Conservation (phyloP, 495 filamentous ascomycete genomes). For the Aspergillus biplanus region DNA sequence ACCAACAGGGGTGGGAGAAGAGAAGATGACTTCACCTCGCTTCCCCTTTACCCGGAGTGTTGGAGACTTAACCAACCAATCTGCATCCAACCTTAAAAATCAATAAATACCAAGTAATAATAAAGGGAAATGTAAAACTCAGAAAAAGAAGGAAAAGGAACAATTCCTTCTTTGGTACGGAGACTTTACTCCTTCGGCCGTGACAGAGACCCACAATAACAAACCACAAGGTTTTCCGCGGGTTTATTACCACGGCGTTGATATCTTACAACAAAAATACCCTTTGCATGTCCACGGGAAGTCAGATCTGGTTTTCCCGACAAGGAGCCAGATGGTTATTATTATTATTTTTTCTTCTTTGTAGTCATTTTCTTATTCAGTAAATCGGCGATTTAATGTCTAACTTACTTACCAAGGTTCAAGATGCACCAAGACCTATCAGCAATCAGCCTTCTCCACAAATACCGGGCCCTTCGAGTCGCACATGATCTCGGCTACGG, state of each 20-base stretch:
- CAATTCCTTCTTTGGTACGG: slow-evolving; percentile 17
- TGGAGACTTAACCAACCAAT: not conserved
- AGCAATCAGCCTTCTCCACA: slow-evolving; percentile 4
- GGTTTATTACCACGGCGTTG: slow-evolving; percentile 9
- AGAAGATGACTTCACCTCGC: not conserved
- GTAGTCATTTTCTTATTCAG: not conserved
- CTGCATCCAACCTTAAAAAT: slow-evolving; percentile 9
- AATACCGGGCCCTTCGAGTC: not conserved
- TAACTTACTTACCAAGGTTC: not conserved
- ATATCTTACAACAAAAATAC: slow-evolving; percentile 8
- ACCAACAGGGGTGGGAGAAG: not conserved
- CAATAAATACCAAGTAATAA: not conserved
- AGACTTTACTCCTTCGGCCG: slow-evolving; percentile 4
- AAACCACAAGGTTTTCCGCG: slow-evolving; percentile 19
- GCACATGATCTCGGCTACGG: slow-evolving; percentile 21
- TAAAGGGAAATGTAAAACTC: not conserved
- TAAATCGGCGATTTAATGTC: not conserved
- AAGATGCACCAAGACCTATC: not conserved
- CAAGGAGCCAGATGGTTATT: not conserved
- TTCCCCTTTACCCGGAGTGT: not conserved
- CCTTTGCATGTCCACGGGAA: slow-evolving; percentile 12
- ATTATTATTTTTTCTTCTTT: not conserved
- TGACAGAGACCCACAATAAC: slow-evolving; percentile 11
- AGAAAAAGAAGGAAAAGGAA: not conserved
- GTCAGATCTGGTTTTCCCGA: slow-evolving; percentile 20